phyloP scores from a whole-genome alignment of 164 flowering plant genomes.

The Nymphaea colorata region DNA sequence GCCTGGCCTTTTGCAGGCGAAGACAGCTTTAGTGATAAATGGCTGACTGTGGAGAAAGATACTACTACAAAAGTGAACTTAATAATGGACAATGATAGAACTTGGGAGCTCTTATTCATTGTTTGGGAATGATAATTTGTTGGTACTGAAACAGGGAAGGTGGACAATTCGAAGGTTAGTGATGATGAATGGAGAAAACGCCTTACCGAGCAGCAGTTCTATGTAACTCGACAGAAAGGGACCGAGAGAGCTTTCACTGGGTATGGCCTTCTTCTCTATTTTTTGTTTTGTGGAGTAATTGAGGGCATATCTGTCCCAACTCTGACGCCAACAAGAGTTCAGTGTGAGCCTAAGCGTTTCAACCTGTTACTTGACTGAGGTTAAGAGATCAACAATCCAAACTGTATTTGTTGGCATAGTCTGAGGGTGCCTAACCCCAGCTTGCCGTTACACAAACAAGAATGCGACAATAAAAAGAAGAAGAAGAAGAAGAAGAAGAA shows the following conservation, averaged over 20 bases:
- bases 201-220: slow-evolving; percentile 56
- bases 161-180: slow-evolving; percentile 33
- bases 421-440: too few species aligned
- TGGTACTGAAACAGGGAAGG: slow-evolving; percentile 25
- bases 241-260: slow-evolving; percentile 91
- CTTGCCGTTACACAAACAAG: too few species aligned
- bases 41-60: too few species aligned
- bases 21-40: too few species aligned
- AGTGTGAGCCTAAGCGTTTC: too few species aligned
- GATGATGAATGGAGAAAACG: slow-evolving; percentile 78
- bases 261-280: slow-evolving; percentile 19
- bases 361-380: too few species aligned
- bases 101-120: not conserved
- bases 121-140: not conserved
- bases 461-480: too few species aligned
- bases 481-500: too few species aligned
- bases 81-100: not conserved
- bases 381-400: too few species aligned
- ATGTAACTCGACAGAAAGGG: slow-evolving; percentile 72
- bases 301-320: not conserved
- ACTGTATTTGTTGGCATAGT: too few species aligned
- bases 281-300: not conserved
- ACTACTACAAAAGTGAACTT: not conserved
- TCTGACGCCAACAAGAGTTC: too few species aligned
- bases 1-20: too few species aligned